Evolutionary conservation across 345 rosid genomes (phyloP).

Genomic region (Trapa bicornis): DNA sequence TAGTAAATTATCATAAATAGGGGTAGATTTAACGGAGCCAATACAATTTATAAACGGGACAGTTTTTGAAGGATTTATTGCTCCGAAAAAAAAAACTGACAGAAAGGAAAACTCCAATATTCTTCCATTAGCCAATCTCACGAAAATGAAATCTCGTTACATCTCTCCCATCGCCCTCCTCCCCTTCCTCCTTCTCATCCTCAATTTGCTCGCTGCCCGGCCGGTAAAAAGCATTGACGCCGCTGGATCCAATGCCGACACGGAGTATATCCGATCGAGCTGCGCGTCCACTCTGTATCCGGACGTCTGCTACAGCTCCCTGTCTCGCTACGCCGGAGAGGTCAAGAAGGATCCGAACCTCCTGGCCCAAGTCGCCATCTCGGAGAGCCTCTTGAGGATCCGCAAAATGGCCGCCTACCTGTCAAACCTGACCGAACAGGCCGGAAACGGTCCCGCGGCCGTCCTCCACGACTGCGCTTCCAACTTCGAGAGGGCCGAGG

Average conservation of each 20-base stretch:
- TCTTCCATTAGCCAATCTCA: neutral
- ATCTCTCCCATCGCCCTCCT: neutral
- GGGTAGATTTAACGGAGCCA: too few relatives aligned
- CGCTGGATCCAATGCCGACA: slow-evolving; percentile 14
- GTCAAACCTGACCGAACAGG: slow-evolving; percentile 45
- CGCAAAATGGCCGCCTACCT: slow-evolving; percentile 34
- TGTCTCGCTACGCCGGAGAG: slow-evolving; percentile 44
- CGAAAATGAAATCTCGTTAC: neutral
- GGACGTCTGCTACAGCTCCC: slow-evolving; percentile 53
- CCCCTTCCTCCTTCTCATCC: slow-evolving; percentile 16
- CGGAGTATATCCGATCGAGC: slow-evolving; percentile 63
- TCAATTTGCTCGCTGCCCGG: slow-evolving; percentile 1
- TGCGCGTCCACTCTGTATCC: slow-evolving; percentile 80
- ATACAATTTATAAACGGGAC: too few relatives aligned
- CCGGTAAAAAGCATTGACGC: slow-evolving; percentile 4
- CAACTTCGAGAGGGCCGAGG: slow-evolving; percentile 71
- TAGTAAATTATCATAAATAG: too few relatives aligned
- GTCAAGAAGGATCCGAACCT: slow-evolving; percentile 43
- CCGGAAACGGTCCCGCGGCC: slow-evolving; percentile 38
- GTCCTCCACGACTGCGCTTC: slow-evolving; percentile 79
- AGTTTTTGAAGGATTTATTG: neutral
- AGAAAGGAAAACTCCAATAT: neutral
- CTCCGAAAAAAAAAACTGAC: neutral
- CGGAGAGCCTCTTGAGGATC: slow-evolving; percentile 41
- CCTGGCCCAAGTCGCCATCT: slow-evolving; percentile 53